Evolutionary conservation across 1,284 basidiomycete species (phyloP).

Genomic region (Trichosporon sp.): DNA sequence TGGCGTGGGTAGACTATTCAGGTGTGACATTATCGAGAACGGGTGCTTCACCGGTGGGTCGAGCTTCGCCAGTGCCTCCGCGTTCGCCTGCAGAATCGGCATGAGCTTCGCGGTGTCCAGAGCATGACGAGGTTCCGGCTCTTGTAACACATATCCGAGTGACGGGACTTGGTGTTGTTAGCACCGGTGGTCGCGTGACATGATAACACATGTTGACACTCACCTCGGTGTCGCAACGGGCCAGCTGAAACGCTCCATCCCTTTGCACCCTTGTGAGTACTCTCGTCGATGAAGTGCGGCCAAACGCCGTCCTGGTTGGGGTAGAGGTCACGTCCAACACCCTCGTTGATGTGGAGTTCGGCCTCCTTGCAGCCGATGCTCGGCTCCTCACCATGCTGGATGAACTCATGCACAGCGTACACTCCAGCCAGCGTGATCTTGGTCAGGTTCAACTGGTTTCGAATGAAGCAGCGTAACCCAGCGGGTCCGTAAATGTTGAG

Average conservation of each 20-base stretch:
- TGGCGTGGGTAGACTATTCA: conserved; percentile 59
- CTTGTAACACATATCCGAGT: conserved; percentile 73
- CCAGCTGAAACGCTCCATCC: conserved; percentile 67
- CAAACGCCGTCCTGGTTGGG: conserved; percentile 67
- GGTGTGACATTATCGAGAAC: conserved; percentile 62
- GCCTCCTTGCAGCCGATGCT: conserved; percentile 54
- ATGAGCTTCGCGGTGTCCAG: conserved; percentile 44
- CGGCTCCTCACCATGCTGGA: conserved; percentile 56
- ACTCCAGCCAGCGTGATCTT: conserved; percentile 61
- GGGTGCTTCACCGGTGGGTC: conserved; percentile 63
- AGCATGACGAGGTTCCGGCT: conserved; percentile 52
- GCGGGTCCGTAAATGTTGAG: conserved; percentile 79
- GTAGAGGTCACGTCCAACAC: conserved; percentile 61
- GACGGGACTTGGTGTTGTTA: conserved; percentile 63
- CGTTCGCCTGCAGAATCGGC: conserved; percentile 50
- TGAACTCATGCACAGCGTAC: conserved; percentile 77
- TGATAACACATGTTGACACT: conserved; percentile 20
- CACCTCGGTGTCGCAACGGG: conserved; percentile 75
- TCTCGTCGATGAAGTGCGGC: conserved; percentile 54
- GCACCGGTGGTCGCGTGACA: neutral
- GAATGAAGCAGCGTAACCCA: conserved; percentile 73
- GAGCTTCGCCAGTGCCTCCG: conserved; percentile 52
- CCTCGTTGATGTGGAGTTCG: conserved; percentile 64
- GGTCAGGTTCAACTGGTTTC: conserved; percentile 67
- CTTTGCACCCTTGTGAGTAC: conserved; percentile 37